phyloP scores from a whole-genome alignment of 805 yeast species.

The Kuraishia molischiana region DNA sequence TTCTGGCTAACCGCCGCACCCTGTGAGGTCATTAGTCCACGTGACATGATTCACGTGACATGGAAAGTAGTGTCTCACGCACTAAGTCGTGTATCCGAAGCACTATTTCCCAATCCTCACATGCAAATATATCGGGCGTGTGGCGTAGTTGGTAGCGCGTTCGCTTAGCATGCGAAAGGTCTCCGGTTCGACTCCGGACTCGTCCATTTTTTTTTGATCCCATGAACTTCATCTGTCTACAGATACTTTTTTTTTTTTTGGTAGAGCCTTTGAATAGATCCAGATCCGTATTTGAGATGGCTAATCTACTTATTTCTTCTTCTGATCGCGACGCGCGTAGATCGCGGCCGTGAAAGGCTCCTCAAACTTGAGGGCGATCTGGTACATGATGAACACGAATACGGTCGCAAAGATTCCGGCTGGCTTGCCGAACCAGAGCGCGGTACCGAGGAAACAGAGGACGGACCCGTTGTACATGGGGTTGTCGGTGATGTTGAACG shows the following conservation, averaged over 20 bases:
- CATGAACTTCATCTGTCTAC: no score
- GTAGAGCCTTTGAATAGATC: background rate
- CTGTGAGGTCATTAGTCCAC: no score
- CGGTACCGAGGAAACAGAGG: conserved; percentile 83
- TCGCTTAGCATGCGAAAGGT: conserved; percentile 75
- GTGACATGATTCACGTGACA: no score
- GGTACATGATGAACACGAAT: conserved; percentile 74
- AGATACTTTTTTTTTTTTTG: background rate
- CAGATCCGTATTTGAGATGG: no score
- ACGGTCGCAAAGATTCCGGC: conserved; percentile 71
- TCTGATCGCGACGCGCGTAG: conserved; percentile 61
- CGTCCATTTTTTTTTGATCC: conserved; percentile 38
- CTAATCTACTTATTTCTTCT: conserved; percentile 10
- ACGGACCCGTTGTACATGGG: conserved; percentile 97
- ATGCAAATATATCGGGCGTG: conserved; percentile 65
- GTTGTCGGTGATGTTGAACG: conserved; percentile 82
- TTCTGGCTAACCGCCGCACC: no score
- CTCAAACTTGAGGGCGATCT: conserved; percentile 76
- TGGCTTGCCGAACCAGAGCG: conserved; percentile 81
- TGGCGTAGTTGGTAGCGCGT: conserved; percentile 78
- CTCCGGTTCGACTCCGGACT: conserved; percentile 73
- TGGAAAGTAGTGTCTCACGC: no score
- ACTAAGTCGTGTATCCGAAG: no score
- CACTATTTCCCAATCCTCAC: no score
- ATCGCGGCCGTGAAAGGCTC: conserved; percentile 95